A percentile compares a stretch with the other conserved stretches of the same genome.
phyloP scores from a whole-genome alignment of 164 flowering plant genomes.

The Annona cherimola region DNA sequence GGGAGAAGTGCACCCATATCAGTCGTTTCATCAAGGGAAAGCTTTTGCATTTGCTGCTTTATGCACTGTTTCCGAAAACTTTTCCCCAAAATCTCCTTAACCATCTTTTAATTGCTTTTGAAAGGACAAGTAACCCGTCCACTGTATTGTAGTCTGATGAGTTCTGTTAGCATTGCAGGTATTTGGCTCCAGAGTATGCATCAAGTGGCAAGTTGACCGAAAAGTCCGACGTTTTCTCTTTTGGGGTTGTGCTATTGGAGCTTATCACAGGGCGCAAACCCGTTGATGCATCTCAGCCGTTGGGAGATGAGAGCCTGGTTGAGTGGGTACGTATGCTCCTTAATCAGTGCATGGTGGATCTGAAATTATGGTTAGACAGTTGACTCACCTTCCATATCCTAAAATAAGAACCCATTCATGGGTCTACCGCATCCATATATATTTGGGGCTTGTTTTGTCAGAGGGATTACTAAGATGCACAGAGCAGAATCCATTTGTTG shows the following conservation, averaged over 20 bases:
- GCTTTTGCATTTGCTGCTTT: background rate
- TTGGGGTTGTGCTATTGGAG: constrained; percentile 80
- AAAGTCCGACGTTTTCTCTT: constrained; percentile 80
- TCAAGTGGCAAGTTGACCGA: constrained; percentile 82
- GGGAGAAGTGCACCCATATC: background rate
- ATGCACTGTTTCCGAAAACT: background rate
- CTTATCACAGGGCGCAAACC: constrained; percentile 71
- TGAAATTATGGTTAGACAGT: background rate
- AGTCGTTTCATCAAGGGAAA: background rate
- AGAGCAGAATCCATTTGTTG: too few relatives aligned
- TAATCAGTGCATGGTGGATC: background rate
- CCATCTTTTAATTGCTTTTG: background rate
- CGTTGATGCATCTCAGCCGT: constrained; percentile 50
- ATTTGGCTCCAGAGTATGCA: constrained; percentile 90
- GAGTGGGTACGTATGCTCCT: constrained; percentile 59
- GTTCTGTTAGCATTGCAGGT: constrained; percentile 32
- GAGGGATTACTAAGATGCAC: background rate
- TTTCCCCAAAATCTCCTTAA: background rate
- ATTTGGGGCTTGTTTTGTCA: background rate
- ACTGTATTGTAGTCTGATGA: background rate
- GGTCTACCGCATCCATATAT: background rate
- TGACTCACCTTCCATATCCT: background rate
- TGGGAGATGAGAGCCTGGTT: constrained; percentile 71
- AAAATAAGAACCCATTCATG: background rate
- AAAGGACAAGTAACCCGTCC: too few relatives aligned